These are phyloP conservation scores for Fonsecaea monophora DNA, from an alignment of 2,329 filamentous ascomycete species.

Conservation along the genomic window DNA sequence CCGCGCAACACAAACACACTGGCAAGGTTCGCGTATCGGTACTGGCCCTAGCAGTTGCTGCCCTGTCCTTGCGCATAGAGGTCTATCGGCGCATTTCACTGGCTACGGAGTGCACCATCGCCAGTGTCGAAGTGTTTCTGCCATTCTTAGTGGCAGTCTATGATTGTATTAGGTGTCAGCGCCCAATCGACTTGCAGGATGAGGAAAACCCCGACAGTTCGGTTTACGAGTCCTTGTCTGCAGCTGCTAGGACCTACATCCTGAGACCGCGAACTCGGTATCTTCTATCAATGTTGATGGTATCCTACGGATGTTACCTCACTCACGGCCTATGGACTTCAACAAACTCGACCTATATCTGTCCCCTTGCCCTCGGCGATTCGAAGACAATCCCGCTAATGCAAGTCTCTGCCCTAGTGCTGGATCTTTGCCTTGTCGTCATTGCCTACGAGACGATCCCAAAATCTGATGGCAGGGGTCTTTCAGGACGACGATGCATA, in stretches of 20 bases:
- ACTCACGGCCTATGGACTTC: slow-evolving; percentile 46
- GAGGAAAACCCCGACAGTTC: slow-evolving; percentile 33
- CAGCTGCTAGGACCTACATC: slow-evolving; percentile 33
- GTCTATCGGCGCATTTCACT: slow-evolving; percentile 50
- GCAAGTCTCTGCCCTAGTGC: slow-evolving; percentile 47
- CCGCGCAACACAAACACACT: slow-evolving; percentile 12
- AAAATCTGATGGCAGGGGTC: slow-evolving; percentile 23
- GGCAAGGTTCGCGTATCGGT: slow-evolving; percentile 34
- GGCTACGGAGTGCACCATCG: slow-evolving; percentile 52
- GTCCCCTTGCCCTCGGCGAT: slow-evolving; percentile 49
- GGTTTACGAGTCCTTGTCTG: slow-evolving; percentile 40
- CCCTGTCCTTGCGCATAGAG: slow-evolving; percentile 47
- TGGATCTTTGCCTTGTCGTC: slow-evolving; percentile 54
- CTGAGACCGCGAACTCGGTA: slow-evolving; percentile 48
- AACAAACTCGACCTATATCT: slow-evolving; percentile 58
- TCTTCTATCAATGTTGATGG: slow-evolving; percentile 47
- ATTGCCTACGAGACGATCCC: slow-evolving; percentile 32
- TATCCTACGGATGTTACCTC: slow-evolving; percentile 50
- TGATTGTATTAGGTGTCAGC: slow-evolving; percentile 48
- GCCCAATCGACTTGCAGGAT: slow-evolving; percentile 39
- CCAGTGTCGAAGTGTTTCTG: slow-evolving; percentile 42
- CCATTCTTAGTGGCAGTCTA: slow-evolving; percentile 53
- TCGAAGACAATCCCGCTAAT: slow-evolving; percentile 46
- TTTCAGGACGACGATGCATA: slow-evolving; percentile 30
- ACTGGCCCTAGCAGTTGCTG: slow-evolving; percentile 36